Evolutionary conservation across 2,329 filamentous ascomycete species (phyloP).

Genomic region (Coleophoma crateriformis): DNA sequence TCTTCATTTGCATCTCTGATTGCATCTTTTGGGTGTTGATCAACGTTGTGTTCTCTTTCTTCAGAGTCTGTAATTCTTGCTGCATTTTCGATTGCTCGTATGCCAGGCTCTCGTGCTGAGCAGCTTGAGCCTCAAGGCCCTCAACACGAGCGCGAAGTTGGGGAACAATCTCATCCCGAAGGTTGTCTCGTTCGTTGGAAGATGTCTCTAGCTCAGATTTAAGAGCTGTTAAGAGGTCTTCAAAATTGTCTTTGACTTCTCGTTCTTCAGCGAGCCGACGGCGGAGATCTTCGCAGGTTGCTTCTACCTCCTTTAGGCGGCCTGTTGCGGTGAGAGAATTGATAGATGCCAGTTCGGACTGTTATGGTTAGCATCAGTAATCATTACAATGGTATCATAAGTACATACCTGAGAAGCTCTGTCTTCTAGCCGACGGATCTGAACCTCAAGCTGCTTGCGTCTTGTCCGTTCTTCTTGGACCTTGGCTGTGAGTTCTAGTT

Average conservation of each 20-base stretch:
- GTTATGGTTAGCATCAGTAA: not conserved
- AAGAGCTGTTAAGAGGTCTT: slow-evolving; percentile 82
- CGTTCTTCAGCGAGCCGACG: slow-evolving; percentile 80
- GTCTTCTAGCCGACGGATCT: slow-evolving; percentile 77
- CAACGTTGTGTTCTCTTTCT: slow-evolving; percentile 55
- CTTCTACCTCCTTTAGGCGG: slow-evolving; percentile 73
- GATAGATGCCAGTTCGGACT: slow-evolving; percentile 40
- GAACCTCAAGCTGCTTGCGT: slow-evolving; percentile 71
- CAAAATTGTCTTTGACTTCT: slow-evolving; percentile 85
- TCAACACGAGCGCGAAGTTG: slow-evolving; percentile 71
- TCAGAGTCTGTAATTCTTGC: slow-evolving; percentile 73
- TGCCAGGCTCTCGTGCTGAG: slow-evolving; percentile 65
- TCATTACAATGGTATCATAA: not conserved
- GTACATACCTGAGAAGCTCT: slow-evolving; percentile 59
- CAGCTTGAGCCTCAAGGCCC: slow-evolving; percentile 69
- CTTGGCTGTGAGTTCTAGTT: slow-evolving; percentile 78
- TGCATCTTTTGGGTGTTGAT: slow-evolving; percentile 41
- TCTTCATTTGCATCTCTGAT: slow-evolving; percentile 37
- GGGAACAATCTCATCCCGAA: slow-evolving; percentile 83
- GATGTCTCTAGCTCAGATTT: slow-evolving; percentile 76
- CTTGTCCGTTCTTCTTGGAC: slow-evolving; percentile 79
- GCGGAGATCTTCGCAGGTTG: slow-evolving; percentile 73
- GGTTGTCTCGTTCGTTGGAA: slow-evolving; percentile 83
- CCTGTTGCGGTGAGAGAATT: slow-evolving; percentile 50
- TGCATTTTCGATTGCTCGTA: slow-evolving; percentile 83